A percentile compares a stretch with the other conserved stretches of the same genome.
These are phyloP conservation scores for Tricladium varicosporioides DNA, from an alignment of 2,329 filamentous ascomycete genomes.

Conservation along the genomic window DNA sequence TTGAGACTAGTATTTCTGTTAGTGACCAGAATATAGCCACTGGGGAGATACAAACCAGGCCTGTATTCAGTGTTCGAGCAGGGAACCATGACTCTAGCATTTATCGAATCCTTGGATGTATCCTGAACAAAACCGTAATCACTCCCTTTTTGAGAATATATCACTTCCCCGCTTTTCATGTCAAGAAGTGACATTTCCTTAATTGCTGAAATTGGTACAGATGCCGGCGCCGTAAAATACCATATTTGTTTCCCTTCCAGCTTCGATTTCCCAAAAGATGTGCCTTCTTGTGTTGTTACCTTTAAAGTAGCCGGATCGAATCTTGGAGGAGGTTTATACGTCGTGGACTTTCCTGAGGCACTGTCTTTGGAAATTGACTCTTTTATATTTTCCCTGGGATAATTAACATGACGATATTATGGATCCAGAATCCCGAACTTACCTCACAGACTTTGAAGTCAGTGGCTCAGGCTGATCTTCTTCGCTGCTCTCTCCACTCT, in stretches of 20 bases:
- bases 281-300: constrained; percentile 29
- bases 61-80: constrained; percentile 53
- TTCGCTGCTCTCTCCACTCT: constrained; percentile 39
- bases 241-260: constrained; percentile 72
- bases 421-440: not conserved
- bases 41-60: constrained; percentile 43
- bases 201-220: constrained; percentile 65
- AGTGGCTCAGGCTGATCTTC: constrained; percentile 29
- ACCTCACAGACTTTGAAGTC: constrained; percentile 8
- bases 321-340: constrained; percentile 29
- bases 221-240: constrained; percentile 74
- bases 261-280: constrained; percentile 57
- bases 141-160: constrained; percentile 62
- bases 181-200: constrained; percentile 62
- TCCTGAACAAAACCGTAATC: constrained; percentile 61
- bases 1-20: not conserved
- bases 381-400: constrained; percentile 15
- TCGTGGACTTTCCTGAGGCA: constrained; percentile 12
- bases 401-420: not conserved
- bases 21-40: constrained; percentile 17
- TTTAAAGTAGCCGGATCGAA: constrained; percentile 24
- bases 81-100: constrained; percentile 61
- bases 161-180: constrained; percentile 48
- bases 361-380: constrained; percentile 15
- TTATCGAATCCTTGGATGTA: constrained; percentile 46